Conservation (phyloP, 306 rosid species). For the Malus sieversii region DNA sequence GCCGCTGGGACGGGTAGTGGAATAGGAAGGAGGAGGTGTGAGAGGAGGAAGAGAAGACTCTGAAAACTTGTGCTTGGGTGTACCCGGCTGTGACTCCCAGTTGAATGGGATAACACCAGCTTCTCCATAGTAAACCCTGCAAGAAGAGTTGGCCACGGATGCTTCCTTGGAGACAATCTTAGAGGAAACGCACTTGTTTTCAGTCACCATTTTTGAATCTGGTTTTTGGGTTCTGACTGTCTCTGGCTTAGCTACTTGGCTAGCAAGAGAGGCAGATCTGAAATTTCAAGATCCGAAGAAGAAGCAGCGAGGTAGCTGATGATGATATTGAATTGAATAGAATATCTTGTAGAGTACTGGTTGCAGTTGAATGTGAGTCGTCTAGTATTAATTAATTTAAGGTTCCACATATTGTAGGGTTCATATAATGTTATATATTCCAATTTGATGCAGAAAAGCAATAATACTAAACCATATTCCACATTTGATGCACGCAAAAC, state of each 20-base stretch:
- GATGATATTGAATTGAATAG: neutral
- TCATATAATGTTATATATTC: neutral
- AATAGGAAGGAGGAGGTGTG: constrained; percentile 49
- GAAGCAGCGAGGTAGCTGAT: neutral
- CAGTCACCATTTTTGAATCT: constrained; percentile 11
- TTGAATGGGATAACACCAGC: constrained; percentile 41
- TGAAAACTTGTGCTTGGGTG: constrained; percentile 42
- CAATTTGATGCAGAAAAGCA: neutral
- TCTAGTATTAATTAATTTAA: constrained; percentile 3
- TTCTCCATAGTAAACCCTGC: constrained; percentile 48
- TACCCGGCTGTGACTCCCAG: constrained; percentile 62
- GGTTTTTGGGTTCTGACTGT: neutral
- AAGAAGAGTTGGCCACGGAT: constrained; percentile 34
- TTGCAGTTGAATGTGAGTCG: constrained; percentile 5
- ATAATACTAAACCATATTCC: neutral
- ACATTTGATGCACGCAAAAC: too few species aligned
- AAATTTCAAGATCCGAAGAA: constrained; percentile 21
- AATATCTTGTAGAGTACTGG: neutral
- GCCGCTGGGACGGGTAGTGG: neutral
- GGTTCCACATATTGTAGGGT: neutral
- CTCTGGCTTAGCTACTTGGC: neutral
- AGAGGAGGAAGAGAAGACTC: constrained; percentile 35
- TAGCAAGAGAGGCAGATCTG: constrained; percentile 11
- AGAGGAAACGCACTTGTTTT: constrained; percentile 13
- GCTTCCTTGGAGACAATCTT: constrained; percentile 33